Evolutionary conservation across 257 asterid genomes (phyloP), one percentile per base, ranked within the genome.

Genomic region (Craterostigma plantagineum): DNA sequence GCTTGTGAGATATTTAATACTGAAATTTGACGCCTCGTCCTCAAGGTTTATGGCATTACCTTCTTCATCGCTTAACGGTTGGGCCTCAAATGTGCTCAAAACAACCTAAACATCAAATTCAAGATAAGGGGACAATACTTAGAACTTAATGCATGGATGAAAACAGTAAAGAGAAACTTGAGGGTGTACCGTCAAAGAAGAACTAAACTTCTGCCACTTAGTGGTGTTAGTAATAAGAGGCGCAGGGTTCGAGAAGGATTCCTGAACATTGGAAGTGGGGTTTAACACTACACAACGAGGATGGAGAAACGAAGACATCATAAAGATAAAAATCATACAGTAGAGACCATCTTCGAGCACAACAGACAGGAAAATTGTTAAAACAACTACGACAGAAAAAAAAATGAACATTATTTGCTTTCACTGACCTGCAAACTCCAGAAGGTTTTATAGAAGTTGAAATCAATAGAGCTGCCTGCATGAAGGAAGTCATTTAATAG

Each of bases 391-490:
- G n/a, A n/a, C 30, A 6, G 4, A 23, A 23, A 23, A 23, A 23
- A 15, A 50, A 51, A 41, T 14, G 50, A 14, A 35, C 10, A 23
- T 37, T 47, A 13, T 42, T 23, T 45, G 44, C 34, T 23, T 23
- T 23, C 12, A 72, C 92, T 56, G 41, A 79, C 98, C 98, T 87
- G 98, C 60, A 87, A 73, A 68, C 92, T 75, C 98, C 98, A 87
- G 62, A 87, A 79, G 69, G 95, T 87, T 63, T 75, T 87, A 70
- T 87, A 87, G 54, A 87, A 87, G 77, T 73, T 76, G 91, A 82
- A 74, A 72, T 87, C 98, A 57, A 87, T 76, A 48, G 95, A 63
- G 64, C 75, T 74, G 49, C 92, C 98, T 87, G 66, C 67, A 65
- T 67, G 59, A 49, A 56, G 56, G 56, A 67, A 42, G 38, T 52